Base-by-base conservation (phyloP, 164 flowering plant genomes). In the Sextonia rubra region DNA sequence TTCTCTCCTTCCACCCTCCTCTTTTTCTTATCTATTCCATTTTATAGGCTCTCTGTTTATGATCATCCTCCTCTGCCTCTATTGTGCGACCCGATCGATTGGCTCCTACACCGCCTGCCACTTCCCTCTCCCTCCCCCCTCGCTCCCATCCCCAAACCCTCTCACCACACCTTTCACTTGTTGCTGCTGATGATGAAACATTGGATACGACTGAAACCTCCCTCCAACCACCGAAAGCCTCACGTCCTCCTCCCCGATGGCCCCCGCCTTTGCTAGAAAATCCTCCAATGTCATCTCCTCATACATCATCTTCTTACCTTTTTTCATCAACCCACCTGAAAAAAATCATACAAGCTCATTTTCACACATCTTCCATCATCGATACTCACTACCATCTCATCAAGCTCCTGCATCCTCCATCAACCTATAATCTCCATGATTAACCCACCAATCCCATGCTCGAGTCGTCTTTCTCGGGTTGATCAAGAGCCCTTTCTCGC, bases 1-100 rank as follows among this genome's bases (percentile, higher is more conserved):
- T n/a, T n/a, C n/a, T n/a, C n/a, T n/a, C n/a, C n/a, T n/a, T n/a
- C n/a, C n/a, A n/a, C n/a, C n/a, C n/a, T n/a, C n/a, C n/a, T n/a
- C n/a, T n/a, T n/a, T n/a, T n/a, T n/a, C n/a, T n/a, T n/a, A n/a
- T n/a, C n/a, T n/a, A n/a, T n/a, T n/a, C n/a, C n/a, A n/a, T n/a
- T n/a, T n/a, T n/a, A n/a, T n/a, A 20, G 90, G 85, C 77, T 90
- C 95, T 64, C 95, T 75, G 74, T 89, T 90, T 83, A 89, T 90
- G 44, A 90, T 90, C 95, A 89, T 89, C 82, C 95, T 81, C 80
- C 85, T 76, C 80, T 89, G 95, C 60, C 90, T 80, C 86, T 90
- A 90, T 79, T 84, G 87, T 9, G 88, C 87, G 1, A 83, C 91
- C 81, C 82, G 83, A 82, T 89, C 95, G 49, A 89, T 52, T 2